A percentile compares a stretch with the other conserved stretches of the same genome.
phyloP scores from a whole-genome alignment of 805 yeast genomes.

The Kazachstania bromeliacearum region DNA sequence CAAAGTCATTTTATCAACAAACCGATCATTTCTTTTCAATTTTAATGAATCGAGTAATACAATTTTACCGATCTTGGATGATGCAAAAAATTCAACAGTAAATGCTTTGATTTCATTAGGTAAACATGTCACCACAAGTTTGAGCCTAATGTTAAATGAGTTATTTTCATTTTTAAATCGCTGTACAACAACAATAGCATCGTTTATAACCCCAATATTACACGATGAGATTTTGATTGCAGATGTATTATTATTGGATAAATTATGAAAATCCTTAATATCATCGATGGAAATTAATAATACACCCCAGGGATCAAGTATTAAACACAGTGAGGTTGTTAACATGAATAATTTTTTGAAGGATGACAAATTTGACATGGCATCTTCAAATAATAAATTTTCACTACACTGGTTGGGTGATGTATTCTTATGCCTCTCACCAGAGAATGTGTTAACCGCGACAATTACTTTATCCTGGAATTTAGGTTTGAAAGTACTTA shows the following conservation, averaged over 20 bases:
- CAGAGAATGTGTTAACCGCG: slow-evolving; percentile 12
- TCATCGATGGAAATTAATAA: slow-evolving; percentile 14
- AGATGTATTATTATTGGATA: slow-evolving; percentile 4
- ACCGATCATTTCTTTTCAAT: slow-evolving; percentile 9
- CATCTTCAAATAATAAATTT: background rate
- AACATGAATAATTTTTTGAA: slow-evolving; percentile 21
- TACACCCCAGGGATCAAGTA: slow-evolving; percentile 19
- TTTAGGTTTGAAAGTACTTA: slow-evolving; percentile 19
- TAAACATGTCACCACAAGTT: slow-evolving; percentile 13
- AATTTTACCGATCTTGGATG: slow-evolving; percentile 15
- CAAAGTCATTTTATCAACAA: slow-evolving; percentile 17
- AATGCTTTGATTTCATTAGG: slow-evolving; percentile 18
- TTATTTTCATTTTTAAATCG: slow-evolving; percentile 4
- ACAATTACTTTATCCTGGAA: slow-evolving; percentile 14
- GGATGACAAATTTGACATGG: slow-evolving; percentile 8
- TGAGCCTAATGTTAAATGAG: slow-evolving; percentile 8
- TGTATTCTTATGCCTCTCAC: background rate
- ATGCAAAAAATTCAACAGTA: slow-evolving; percentile 12
- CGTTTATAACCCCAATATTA: slow-evolving; percentile 19
- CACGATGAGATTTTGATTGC: slow-evolving; percentile 14
- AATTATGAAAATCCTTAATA: slow-evolving; percentile 7
- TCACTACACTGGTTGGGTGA: slow-evolving; percentile 1
- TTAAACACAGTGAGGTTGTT: slow-evolving; percentile 15
- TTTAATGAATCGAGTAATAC: slow-evolving; percentile 14
- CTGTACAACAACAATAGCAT: slow-evolving; percentile 13